A percentile compares a stretch with the other conserved stretches of the same genome.
These are phyloP conservation scores for Leishmania martiniquensis DNA, from an alignment of 208 protist genomes.

Conservation along the genomic window DNA sequence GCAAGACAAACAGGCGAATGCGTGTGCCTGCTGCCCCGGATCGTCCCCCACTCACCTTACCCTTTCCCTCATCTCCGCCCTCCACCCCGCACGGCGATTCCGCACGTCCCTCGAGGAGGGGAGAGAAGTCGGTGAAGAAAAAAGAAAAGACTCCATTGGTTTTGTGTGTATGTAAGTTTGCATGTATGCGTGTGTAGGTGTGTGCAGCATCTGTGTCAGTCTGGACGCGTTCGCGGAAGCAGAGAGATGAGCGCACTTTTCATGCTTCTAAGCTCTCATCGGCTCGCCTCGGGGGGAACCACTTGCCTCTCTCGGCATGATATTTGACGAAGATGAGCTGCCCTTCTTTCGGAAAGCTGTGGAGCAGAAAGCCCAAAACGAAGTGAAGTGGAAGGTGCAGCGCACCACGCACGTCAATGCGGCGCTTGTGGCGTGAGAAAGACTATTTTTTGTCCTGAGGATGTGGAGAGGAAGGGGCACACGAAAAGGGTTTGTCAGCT, in stretches of 20 bases:
- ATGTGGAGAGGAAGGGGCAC: constrained; percentile 17
- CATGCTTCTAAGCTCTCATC: background rate
- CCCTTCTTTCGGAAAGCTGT: background rate
- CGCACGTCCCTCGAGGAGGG: background rate
- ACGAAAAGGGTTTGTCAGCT: constrained; percentile 8
- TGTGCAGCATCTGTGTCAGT: background rate
- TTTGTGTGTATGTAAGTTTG: no score
- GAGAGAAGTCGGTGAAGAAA: no score
- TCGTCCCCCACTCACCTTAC: background rate
- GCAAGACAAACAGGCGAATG: background rate
- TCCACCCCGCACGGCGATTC: background rate
- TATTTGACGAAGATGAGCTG: background rate
- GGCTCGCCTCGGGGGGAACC: background rate
- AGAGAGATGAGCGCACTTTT: background rate
- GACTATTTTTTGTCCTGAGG: background rate
- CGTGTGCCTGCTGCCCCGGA: background rate
- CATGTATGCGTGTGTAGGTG: no score
- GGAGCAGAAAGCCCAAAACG: background rate
- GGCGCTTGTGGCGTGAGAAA: background rate
- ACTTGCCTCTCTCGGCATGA: background rate
- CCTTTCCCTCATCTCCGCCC: background rate
- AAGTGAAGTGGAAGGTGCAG: background rate
- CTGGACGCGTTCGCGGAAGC: background rate
- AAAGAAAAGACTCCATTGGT: background rate
- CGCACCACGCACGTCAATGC: background rate